Evolutionary conservation across 2,329 filamentous ascomycete genomes (phyloP), one percentile per base, ranked within the genome.

Genomic region (Parascedosporium putredinis): DNA sequence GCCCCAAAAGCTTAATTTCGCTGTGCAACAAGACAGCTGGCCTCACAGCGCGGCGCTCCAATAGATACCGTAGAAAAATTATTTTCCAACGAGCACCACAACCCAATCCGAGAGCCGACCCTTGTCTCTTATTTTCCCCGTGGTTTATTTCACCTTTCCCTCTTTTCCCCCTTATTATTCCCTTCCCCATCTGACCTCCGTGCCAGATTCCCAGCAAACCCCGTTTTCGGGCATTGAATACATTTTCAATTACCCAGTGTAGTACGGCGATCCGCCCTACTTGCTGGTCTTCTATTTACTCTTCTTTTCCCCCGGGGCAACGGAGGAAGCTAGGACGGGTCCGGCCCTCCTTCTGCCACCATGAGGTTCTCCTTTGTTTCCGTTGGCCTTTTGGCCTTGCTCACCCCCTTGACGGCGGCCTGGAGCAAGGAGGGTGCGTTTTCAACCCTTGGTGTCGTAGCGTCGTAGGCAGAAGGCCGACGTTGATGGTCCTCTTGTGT

Each of bases 371-470:
- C 79, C 52, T 69, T 82, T 57, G 69, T 86, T 58, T 75, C 84
- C 49, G 60, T 91, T 57, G 74, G 86, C 65, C 75, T 91, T 53
- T 68, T 87, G 65, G 79, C 80, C 69, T 68, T 84, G 58, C 68
- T 88, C 56, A 78, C 77, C 53, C 75, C 81, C 34, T 67, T 90
- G 54, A 78, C 78, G 52, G 78, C 81, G 46, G 87, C 87, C 44
- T 95, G 89, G 88, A 81, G 80, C 51, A 93, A 93, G 68, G 88
- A 95, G 76, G 87, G 87, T 86, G 67, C 20, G 38, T 42, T 18
- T 58, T 72, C 64, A 16, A 20, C 14, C 16, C 47, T 20, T 42
- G 34, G 16, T 34, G 42, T 14, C 24, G 38, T 24, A 20, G n/a
- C n/a, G n/a, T n/a, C n/a, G n/a, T n/a, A n/a, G n/a, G n/a, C n/a